Conservation (phyloP, 345 rosid species). For the Pistacia integerrima region DNA sequence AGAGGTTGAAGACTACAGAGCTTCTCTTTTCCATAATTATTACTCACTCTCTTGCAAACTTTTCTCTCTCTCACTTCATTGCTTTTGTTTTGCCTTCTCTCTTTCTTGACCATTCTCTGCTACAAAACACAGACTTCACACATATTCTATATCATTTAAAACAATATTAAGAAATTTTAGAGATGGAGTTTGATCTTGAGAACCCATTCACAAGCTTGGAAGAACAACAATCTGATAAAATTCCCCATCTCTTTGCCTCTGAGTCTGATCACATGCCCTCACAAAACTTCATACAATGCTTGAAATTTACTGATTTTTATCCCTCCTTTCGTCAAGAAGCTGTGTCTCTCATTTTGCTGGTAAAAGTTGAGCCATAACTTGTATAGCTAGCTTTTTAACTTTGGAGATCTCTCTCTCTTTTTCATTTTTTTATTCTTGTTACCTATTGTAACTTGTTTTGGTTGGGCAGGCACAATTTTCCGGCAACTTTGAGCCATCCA, state of each 20-base stretch:
- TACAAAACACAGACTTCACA: constrained; percentile 5
- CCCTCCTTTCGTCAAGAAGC: constrained; percentile 48
- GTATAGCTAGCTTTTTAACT: not conserved
- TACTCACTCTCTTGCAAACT: constrained; percentile 18
- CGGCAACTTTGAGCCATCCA: constrained; percentile 34
- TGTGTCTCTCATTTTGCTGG: constrained; percentile 28
- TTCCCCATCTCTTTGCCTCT: constrained; percentile 36
- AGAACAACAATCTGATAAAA: not conserved
- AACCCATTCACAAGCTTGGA: not conserved
- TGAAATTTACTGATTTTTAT: constrained; percentile 20
- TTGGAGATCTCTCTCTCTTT: too few species aligned
- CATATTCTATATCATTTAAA: too few species aligned
- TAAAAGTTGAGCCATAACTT: too few species aligned
- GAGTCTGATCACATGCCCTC: constrained; percentile 53
- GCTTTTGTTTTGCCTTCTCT: constrained; percentile 13
- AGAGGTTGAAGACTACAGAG: constrained; percentile 25
- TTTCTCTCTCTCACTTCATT: constrained; percentile 14
- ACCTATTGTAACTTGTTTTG: not conserved
- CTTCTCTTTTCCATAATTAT: constrained; percentile 33
- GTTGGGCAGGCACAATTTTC: constrained; percentile 26
- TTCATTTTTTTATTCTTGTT: not conserved
- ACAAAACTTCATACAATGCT: constrained; percentile 18
- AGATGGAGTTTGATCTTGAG: constrained; percentile 50
- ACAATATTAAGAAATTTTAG: not conserved
- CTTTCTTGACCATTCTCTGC: constrained; percentile 17